phyloP scores from a whole-genome alignment of 306 rosid genomes.

The Senna tora region DNA sequence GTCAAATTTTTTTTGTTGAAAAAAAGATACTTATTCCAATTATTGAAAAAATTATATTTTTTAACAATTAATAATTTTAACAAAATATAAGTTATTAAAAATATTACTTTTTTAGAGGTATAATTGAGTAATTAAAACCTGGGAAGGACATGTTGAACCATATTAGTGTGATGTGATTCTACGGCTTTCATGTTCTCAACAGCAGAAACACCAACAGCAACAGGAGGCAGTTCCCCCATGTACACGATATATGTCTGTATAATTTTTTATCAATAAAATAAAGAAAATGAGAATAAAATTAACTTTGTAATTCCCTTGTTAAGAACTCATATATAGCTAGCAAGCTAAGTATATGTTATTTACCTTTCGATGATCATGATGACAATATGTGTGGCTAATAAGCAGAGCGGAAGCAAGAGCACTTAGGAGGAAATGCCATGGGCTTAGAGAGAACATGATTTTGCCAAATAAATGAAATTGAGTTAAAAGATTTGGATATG shows the following conservation, averaged over 20 bases:
- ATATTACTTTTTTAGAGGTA: no score
- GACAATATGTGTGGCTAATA: not conserved
- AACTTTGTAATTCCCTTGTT: no score
- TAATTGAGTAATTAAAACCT: no score
- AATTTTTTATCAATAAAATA: not conserved
- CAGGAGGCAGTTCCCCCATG: slow-evolving; percentile 44
- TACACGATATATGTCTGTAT: slow-evolving; percentile 48
- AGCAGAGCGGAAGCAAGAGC: slow-evolving; percentile 3
- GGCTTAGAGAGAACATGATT: slow-evolving; percentile 26
- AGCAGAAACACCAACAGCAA: no score
- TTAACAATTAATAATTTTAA: no score
- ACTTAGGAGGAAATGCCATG: not conserved
- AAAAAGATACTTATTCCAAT: no score
- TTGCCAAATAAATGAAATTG: not conserved
- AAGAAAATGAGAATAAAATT: not conserved
- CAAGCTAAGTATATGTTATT: no score
- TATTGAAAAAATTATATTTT: no score
- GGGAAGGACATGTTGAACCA: slow-evolving; percentile 37
- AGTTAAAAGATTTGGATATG: not conserved
- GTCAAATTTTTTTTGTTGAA: no score
- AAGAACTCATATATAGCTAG: no score
- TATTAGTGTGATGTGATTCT: slow-evolving; percentile 37
- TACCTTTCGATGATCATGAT: slow-evolving; percentile 38
- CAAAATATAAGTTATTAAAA: no score
- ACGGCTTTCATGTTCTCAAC: slow-evolving; percentile 23